These are phyloP conservation scores for Xylaria polymorpha DNA, from an alignment of 2,329 filamentous ascomycete species.

Conservation along the genomic window DNA sequence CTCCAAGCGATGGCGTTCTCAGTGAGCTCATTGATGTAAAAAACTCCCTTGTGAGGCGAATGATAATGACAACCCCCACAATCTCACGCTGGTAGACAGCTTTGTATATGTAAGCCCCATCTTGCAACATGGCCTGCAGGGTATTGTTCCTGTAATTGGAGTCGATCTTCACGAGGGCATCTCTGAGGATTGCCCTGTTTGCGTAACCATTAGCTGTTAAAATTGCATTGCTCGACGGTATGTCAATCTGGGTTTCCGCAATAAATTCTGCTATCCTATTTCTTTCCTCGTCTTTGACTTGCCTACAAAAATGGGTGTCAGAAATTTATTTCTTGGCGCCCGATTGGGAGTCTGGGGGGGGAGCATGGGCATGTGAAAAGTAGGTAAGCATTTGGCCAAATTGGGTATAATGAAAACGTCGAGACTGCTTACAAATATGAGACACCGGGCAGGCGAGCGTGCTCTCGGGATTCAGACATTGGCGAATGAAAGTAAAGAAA, in stretches of 20 bases:
- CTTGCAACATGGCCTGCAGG: not conserved
- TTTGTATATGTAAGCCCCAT: slow-evolving; percentile 13
- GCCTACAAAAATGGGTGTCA: not conserved
- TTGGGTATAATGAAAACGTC: not conserved
- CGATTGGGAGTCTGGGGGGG: not conserved
- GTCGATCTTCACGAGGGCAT: slow-evolving; percentile 15
- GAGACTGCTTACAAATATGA: not conserved
- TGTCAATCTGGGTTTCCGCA: slow-evolving; percentile 8
- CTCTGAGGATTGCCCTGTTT: slow-evolving; percentile 7
- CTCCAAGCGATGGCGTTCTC: not conserved
- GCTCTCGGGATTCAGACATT: not conserved
- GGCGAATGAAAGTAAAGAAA: not conserved
- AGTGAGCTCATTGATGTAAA: not conserved
- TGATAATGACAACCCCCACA: slow-evolving; percentile 21
- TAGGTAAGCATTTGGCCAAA: not conserved
- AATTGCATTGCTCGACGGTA: not conserved
- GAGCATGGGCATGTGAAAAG: not conserved
- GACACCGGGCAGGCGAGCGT: not conserved
- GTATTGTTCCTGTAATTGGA: not conserved
- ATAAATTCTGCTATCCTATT: slow-evolving; percentile 4
- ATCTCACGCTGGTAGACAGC: slow-evolving; percentile 3
- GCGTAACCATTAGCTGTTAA: slow-evolving; percentile 20
- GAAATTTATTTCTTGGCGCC: not conserved
- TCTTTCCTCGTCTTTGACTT: not conserved
- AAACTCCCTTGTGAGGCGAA: not conserved